Evolutionary conservation across 345 rosid species (phyloP).

Genomic region (Corchorus olitorius): DNA sequence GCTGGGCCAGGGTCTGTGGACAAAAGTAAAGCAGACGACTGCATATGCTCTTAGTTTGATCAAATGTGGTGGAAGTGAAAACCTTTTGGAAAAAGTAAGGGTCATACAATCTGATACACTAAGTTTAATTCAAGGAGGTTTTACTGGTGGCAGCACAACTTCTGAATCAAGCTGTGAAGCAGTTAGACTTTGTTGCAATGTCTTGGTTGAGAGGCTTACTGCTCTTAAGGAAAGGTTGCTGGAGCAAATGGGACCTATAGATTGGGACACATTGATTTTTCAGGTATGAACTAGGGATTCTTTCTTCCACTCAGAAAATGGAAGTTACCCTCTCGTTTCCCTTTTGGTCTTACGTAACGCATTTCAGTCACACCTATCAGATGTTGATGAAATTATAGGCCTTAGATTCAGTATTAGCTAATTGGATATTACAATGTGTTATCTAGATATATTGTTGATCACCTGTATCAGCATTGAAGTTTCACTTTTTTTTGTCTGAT

Average conservation of each 20-base stretch:
- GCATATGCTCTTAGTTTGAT: conserved; percentile 74
- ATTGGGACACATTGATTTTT: conserved; percentile 65
- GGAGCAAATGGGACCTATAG: conserved; percentile 49
- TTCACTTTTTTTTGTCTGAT: neutral
- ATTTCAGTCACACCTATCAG: neutral
- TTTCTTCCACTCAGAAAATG: conserved; percentile 1
- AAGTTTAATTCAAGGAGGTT: conserved; percentile 73
- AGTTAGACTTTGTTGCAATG: conserved; percentile 64
- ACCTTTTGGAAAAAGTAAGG: conserved; percentile 65
- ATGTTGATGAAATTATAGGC: too few relatives aligned
- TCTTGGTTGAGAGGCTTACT: conserved; percentile 65
- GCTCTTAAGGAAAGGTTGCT: conserved; percentile 48
- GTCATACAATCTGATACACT: conserved; percentile 73
- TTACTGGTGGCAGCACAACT: conserved; percentile 78
- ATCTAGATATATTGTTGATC: too few relatives aligned
- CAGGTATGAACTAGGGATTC: conserved; percentile 48
- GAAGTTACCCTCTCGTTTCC: neutral
- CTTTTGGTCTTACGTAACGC: too few relatives aligned
- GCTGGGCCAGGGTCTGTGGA: conserved; percentile 95
- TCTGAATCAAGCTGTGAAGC: conserved; percentile 90
- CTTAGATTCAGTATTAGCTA: too few relatives aligned
- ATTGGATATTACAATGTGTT: neutral
- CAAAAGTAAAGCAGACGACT: conserved; percentile 85
- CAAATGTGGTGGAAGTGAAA: conserved; percentile 44
- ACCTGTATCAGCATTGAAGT: neutral